Evolutionary conservation across 176 grass and related monocot genomes (phyloP), one percentile per base, ranked within the genome.

Genomic region (Leersia perrieri): DNA sequence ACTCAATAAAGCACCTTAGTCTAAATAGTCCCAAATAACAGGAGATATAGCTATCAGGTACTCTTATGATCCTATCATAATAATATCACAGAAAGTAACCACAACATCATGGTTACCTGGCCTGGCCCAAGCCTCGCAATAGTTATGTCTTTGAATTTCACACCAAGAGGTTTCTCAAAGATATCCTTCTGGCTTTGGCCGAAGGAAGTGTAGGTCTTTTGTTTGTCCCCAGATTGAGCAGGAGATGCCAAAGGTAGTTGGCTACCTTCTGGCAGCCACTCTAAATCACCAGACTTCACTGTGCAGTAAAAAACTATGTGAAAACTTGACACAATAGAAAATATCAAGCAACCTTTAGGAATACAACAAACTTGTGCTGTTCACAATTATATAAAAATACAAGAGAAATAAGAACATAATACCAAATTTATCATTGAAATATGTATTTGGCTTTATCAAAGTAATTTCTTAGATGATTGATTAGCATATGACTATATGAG

Each of bases 181-280:
- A 82, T 82, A 38, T 95, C 79, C 27, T 79, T 68, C 86, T 98
- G 95, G 74, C 86, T 91, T 83, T 83, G 60, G 33, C 83, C 73
- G 79, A 93, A 98, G 42, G 88, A 93, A 55, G 92, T 98, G 76
- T 83, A 95, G 32, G 81, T 91, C 80, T 91, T 95, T 70, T 81
- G 73, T 72, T 87, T 82, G 70, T 94, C 77, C 77, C 87, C 82
- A 80, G 94, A 84, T 64, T 65, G 88, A 3, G 53, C 70, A 74
- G 81, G 62, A 57, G 88, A 75, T 63, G 65, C 36, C 83, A 85
- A 84, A 44, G 82, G 73, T 75, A 98, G 76, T 84, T 93, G 90
- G 75, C 92, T 93, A 47, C 95, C 95, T 85, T 95, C 91, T 79
- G 92, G 92, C 73, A 98, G 79, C 92, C 95, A 98, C 65, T 98